Conservation (phyloP, 2,329 filamentous ascomycete genomes). For the Fusarium chuoi region DNA sequence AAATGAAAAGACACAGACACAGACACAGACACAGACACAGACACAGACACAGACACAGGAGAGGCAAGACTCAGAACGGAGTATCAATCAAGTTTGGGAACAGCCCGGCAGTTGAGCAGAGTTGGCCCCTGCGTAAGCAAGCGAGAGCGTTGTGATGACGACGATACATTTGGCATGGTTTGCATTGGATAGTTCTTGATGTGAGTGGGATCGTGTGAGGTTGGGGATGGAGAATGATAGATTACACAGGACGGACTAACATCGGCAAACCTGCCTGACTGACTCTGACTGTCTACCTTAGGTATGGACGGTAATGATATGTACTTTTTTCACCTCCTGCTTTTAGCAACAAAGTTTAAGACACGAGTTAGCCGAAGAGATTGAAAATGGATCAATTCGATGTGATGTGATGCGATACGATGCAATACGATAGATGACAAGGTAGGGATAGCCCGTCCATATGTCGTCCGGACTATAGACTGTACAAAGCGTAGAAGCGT, state of each 20-base stretch:
- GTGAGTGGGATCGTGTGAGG: conserved; percentile 10
- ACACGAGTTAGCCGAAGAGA: conserved; percentile 23
- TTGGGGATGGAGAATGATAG: conserved; percentile 2
- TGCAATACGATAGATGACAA: conserved; percentile 2
- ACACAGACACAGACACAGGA: background rate
- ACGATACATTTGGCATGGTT: conserved; percentile 16
- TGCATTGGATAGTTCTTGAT: conserved; percentile 9
- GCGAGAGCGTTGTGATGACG: conserved; percentile 13
- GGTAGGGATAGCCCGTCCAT: conserved; percentile 30
- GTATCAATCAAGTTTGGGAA: conserved; percentile 11
- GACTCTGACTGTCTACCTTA: too few relatives aligned
- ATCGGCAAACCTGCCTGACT: conserved; percentile 5
- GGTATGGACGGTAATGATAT: background rate
- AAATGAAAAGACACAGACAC: background rate
- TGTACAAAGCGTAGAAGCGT: background rate
- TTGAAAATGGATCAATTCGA: background rate
- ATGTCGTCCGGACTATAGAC: conserved; percentile 18
- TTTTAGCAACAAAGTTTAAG: background rate
- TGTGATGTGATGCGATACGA: conserved; percentile 1
- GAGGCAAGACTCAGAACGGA: background rate
- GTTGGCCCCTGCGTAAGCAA: conserved; percentile 24
- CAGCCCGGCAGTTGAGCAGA: conserved; percentile 24
- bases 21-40: too few relatives aligned
- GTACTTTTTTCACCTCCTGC: background rate
- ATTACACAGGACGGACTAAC: conserved; percentile 7